Percentiles rank a stretch among this genome's conserved stretches.
phyloP scores from a whole-genome alignment of 495 filamentous ascomycete genomes.

The Cenococcum geophilum region DNA sequence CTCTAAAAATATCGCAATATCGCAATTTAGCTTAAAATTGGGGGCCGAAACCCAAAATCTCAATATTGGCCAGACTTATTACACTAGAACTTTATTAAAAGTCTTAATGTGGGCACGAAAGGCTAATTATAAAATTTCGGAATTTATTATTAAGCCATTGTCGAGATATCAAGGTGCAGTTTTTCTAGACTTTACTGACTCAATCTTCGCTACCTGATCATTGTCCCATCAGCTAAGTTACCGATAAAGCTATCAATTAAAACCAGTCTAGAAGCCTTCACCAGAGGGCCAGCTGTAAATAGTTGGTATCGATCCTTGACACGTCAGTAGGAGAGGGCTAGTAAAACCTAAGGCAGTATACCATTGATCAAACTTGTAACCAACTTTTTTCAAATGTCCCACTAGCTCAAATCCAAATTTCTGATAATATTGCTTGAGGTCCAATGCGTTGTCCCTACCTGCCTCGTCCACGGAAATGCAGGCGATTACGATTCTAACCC shows the following conservation, averaged over 20 bases:
- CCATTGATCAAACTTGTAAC: constrained; percentile 26
- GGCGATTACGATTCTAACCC: constrained; percentile 19
- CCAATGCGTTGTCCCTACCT: constrained; percentile 16
- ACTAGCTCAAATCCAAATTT: constrained; percentile 24
- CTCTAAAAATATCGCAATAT: too few relatives aligned
- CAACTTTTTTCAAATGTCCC: constrained; percentile 22
- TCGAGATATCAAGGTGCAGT: too few relatives aligned
- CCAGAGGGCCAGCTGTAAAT: constrained; percentile 26
- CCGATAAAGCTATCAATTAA: background rate
- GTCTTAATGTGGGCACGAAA: too few relatives aligned
- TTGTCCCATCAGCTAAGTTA: background rate
- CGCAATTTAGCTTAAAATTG: too few relatives aligned
- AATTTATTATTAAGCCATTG: too few relatives aligned
- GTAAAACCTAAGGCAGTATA: background rate
- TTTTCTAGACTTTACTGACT: too few relatives aligned
- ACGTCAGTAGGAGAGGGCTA: background rate
- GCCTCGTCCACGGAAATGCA: constrained; percentile 27
- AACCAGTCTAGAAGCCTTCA: constrained; percentile 2
- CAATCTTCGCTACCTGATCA: too few relatives aligned
- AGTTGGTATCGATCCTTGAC: constrained; percentile 25
- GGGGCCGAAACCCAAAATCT: too few relatives aligned
- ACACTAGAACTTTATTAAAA: too few relatives aligned
- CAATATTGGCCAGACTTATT: too few relatives aligned
- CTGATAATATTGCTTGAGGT: constrained; percentile 25
- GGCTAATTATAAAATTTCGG: too few relatives aligned